Percentiles rank a stretch among this genome's conserved stretches.
Evolutionary conservation across 2,329 filamentous ascomycete genomes (phyloP).

Genomic region (Botryosphaeria agaves): DNA sequence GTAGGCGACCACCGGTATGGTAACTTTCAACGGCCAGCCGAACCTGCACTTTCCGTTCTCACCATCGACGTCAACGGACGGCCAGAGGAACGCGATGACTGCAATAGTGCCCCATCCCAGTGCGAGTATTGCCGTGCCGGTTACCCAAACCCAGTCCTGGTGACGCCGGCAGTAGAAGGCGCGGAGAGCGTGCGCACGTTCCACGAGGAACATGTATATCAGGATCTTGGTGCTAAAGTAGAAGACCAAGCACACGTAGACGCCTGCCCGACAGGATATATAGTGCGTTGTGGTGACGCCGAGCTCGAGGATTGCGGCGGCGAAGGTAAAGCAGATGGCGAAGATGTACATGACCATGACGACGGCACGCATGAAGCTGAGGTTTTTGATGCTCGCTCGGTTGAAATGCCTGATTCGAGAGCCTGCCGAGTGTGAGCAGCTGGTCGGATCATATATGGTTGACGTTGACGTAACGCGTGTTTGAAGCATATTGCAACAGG

Average conservation of each 20-base stretch:
- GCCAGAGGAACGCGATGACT: slow-evolving; percentile 13
- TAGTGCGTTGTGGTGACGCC: slow-evolving; percentile 13
- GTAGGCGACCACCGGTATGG: slow-evolving; percentile 18
- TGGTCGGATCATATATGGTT: too few relatives aligned
- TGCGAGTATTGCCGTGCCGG: slow-evolving; percentile 10
- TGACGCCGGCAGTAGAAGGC: slow-evolving; percentile 13
- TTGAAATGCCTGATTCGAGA: too few relatives aligned
- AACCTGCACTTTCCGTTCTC: slow-evolving; percentile 19
- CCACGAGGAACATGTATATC: slow-evolving; percentile 23
- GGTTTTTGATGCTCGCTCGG: too few relatives aligned
- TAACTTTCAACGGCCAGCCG: slow-evolving; percentile 18
- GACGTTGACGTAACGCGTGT: too few relatives aligned
- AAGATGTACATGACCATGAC: slow-evolving; percentile 17
- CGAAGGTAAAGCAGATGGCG: slow-evolving; percentile 16
- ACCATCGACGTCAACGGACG: slow-evolving; percentile 13
- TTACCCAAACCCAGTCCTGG: slow-evolving; percentile 18
- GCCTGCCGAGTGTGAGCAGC: too few relatives aligned
- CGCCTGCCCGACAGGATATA: slow-evolving; percentile 14
- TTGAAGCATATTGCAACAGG: too few relatives aligned
- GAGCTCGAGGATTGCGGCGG: slow-evolving; percentile 15
- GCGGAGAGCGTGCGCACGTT: slow-evolving; percentile 21
- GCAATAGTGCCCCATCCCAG: slow-evolving; percentile 14
- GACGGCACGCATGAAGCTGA: slow-evolving; percentile 15
- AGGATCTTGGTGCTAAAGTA: slow-evolving; percentile 17
- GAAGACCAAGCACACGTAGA: slow-evolving; percentile 20